These are phyloP conservation scores for Buddleja alternifolia DNA, from an alignment of 257 asterid species.

Conservation along the genomic window DNA sequence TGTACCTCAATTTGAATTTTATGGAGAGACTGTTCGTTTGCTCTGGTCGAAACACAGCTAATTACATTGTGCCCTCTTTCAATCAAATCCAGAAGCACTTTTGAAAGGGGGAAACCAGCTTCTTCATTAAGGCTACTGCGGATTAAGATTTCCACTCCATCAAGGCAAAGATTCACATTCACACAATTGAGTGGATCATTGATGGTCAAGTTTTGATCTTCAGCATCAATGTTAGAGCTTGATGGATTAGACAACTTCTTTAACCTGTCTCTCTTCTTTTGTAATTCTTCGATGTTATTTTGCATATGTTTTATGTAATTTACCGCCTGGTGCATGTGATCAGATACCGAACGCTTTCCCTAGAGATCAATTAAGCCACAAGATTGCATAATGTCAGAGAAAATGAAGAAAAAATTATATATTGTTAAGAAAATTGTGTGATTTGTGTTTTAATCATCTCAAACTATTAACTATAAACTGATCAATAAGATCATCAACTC, in stretches of 20 bases:
- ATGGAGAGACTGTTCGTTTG: conserved; percentile 7
- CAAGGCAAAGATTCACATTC: conserved; percentile 6
- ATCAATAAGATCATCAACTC: too few species aligned
- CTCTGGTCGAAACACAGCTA: conserved; percentile 21
- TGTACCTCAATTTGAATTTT: conserved; percentile 25
- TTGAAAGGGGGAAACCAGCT: conserved; percentile 18
- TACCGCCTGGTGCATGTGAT: conserved; percentile 35
- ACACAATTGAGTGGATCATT: neutral
- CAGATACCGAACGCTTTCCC: conserved; percentile 44
- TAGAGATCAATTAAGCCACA: neutral
- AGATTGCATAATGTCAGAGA: neutral
- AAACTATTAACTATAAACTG: too few species aligned
- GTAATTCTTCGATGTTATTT: conserved; percentile 29
- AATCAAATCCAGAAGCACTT: conserved; percentile 13
- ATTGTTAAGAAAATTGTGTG: too few species aligned
- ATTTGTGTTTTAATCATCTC: too few species aligned
- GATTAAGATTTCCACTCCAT: conserved; percentile 30
- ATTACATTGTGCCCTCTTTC: conserved; percentile 10
- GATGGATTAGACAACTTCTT: neutral
- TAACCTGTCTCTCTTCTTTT: conserved; percentile 29
- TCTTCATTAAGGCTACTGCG: neutral
- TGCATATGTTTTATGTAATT: conserved; percentile 41
- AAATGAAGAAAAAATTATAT: neutral
- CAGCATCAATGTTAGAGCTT: neutral
- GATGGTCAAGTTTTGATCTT: neutral